A percentile compares a stretch with the other conserved stretches of the same genome.
Evolutionary conservation across 345 rosid genomes (phyloP).

Genomic region (Gossypium bickii): DNA sequence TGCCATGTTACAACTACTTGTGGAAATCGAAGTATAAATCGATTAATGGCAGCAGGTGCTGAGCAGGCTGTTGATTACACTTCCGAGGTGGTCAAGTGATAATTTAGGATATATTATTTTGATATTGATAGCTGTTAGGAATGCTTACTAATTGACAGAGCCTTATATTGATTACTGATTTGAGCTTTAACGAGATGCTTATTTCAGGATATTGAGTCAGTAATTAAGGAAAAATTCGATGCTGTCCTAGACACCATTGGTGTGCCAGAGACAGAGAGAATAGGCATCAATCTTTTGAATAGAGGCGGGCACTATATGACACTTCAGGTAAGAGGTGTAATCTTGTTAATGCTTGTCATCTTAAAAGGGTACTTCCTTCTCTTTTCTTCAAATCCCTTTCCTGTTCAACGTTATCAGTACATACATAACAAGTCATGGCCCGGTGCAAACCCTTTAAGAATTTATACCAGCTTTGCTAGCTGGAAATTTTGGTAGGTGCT

Average conservation of each 20-base stretch:
- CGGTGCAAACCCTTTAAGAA: neutral
- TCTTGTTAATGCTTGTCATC: neutral
- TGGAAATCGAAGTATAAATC: conserved; percentile 58
- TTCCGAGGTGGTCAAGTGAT: conserved; percentile 48
- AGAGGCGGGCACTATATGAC: conserved; percentile 95
- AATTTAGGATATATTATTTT: conserved; percentile 1
- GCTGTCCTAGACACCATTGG: conserved; percentile 97
- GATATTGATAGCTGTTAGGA: conserved; percentile 8
- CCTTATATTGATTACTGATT: neutral
- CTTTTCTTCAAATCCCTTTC: neutral
- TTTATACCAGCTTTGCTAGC: neutral
- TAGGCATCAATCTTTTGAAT: conserved; percentile 65
- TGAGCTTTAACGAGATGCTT: conserved; percentile 10
- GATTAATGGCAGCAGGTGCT: conserved; percentile 69
- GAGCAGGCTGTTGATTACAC: conserved; percentile 88
- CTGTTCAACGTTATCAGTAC: neutral
- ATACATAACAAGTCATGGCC: neutral
- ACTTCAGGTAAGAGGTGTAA: conserved; percentile 53
- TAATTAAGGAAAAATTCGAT: conserved; percentile 78
- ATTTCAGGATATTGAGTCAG: conserved; percentile 71
- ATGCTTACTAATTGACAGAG: neutral
- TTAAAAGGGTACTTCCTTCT: neutral
- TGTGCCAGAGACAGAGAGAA: conserved; percentile 75
- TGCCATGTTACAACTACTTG: conserved; percentile 80
- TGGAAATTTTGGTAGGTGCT: neutral